A percentile compares a stretch with the other conserved stretches of the same genome.
phyloP scores from a whole-genome alignment of 2,329 filamentous ascomycete species.

The Aspergillus hiratsukae region DNA sequence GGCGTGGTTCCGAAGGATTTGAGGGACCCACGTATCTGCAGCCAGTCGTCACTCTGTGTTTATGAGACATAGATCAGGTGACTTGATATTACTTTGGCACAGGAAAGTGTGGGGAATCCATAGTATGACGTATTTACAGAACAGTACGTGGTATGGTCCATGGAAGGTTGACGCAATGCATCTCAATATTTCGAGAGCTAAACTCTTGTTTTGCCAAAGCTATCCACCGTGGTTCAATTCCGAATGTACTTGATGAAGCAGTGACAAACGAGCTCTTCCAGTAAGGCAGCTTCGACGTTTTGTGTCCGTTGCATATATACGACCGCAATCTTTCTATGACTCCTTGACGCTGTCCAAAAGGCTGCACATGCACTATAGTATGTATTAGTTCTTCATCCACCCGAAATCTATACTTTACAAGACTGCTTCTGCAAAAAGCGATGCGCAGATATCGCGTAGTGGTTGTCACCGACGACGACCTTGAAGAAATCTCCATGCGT shows the following conservation, averaged over 20 bases:
- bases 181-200: background rate
- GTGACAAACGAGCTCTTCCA: background rate
- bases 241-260: background rate
- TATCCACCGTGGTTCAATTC: background rate
- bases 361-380: background rate
- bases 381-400: background rate
- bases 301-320: background rate
- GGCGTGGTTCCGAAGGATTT: too few species aligned
- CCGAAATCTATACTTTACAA: background rate
- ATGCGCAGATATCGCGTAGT: background rate
- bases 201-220: too few species aligned
- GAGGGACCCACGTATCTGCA: too few species aligned
- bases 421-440: background rate
- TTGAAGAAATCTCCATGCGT: slow-evolving; percentile 27
- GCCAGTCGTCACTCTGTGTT: background rate
- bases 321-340: background rate
- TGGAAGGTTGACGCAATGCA: background rate
- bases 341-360: background rate
- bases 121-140: background rate
- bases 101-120: background rate
- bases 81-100: too few species aligned
- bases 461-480: background rate
- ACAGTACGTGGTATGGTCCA: slow-evolving; percentile 1
- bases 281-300: background rate
- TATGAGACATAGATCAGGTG: background rate